phyloP scores from a whole-genome alignment of 805 yeast species.

The Trichomonascus vanleenenianus region DNA sequence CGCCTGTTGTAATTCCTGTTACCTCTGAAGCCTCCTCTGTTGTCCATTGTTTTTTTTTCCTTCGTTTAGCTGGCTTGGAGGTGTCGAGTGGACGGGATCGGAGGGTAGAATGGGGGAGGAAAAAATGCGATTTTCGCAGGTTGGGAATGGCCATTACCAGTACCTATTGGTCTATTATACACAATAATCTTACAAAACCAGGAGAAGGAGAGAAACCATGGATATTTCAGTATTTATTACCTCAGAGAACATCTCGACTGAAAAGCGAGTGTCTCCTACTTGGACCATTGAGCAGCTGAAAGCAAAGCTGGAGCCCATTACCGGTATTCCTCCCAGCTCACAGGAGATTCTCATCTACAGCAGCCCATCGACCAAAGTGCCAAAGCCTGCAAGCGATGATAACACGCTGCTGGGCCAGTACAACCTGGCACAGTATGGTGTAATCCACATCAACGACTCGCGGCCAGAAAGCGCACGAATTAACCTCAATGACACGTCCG shows the following conservation, averaged over 20 bases:
- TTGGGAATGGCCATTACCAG: neutral
- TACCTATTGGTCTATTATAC: neutral
- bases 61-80: neutral
- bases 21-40: neutral
- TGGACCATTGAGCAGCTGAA: slow-evolving; percentile 54
- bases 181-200: neutral
- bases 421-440: slow-evolving; percentile 30
- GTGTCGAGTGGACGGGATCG: too few species aligned
- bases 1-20: neutral
- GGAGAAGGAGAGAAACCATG: slow-evolving; percentile 13
- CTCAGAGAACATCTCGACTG: slow-evolving; percentile 61
- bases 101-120: neutral
- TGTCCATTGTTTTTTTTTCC: slow-evolving; percentile 4
- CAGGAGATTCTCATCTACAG: slow-evolving; percentile 34
- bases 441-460: slow-evolving; percentile 40
- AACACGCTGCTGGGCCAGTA: slow-evolving; percentile 21
- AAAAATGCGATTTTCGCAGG: neutral
- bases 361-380: slow-evolving; percentile 12
- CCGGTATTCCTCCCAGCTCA: slow-evolving; percentile 59
- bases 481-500: slow-evolving; percentile 29
- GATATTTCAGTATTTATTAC: slow-evolving; percentile 52
- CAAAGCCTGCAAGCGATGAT: slow-evolving; percentile 10
- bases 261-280: slow-evolving; percentile 51
- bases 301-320: slow-evolving; percentile 52
- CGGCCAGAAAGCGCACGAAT: slow-evolving; percentile 24